Conservation (phyloP, 2,329 filamentous ascomycete genomes). For the Cyphellophora attinorum region DNA sequence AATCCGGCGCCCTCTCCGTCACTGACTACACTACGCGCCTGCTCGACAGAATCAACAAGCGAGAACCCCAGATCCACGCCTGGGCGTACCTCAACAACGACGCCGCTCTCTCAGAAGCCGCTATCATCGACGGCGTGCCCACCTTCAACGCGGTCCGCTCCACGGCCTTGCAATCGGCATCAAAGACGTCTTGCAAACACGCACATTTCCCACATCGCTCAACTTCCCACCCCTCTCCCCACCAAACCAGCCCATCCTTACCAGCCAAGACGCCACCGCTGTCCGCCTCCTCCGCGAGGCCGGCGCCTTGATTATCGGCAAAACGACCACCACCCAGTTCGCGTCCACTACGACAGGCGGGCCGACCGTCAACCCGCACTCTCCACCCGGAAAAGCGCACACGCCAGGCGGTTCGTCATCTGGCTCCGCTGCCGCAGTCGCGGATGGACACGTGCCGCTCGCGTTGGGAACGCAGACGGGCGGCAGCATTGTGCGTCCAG, state of each 20-base stretch:
- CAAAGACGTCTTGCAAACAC: constrained; percentile 45
- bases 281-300: constrained; percentile 44
- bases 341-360: constrained; percentile 46
- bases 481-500: constrained; percentile 55
- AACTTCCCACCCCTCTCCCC: constrained; percentile 47
- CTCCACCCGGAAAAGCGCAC: constrained; percentile 25
- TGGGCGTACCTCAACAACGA: background rate
- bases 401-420: constrained; percentile 61
- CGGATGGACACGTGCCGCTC: constrained; percentile 53
- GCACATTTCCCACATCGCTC: constrained; percentile 39
- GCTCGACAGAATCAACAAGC: background rate
- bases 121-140: constrained; percentile 41
- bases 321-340: constrained; percentile 57
- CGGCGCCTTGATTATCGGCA: constrained; percentile 50
- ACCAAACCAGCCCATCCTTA: constrained; percentile 27
- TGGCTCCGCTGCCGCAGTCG: constrained; percentile 57
- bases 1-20: background rate
- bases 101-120: constrained; percentile 25
- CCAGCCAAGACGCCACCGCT: constrained; percentile 44
- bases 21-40: background rate
- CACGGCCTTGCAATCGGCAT: constrained; percentile 51
- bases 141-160: constrained; percentile 41
- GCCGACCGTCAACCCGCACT: constrained; percentile 49
- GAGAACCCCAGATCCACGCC: background rate
- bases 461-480: constrained; percentile 57